Percentiles rank a stretch among this genome's conserved stretches.
Conservation (phyloP, 2,329 filamentous ascomycete species). For the Colletotrichum coccodes region DNA sequence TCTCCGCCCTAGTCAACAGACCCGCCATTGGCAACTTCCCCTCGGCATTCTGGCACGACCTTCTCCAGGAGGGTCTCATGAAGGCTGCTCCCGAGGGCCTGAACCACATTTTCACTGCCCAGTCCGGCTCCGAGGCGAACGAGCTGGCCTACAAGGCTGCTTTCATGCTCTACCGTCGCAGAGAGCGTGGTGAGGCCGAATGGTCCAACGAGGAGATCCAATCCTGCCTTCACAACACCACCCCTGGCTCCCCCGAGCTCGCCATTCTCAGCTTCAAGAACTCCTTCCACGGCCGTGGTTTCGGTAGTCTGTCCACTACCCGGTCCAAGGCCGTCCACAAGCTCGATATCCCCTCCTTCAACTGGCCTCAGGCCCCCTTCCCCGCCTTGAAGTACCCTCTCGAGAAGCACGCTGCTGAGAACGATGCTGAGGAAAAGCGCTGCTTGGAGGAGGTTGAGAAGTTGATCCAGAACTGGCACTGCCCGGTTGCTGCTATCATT, state of each 20-base stretch:
- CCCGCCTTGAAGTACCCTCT: conserved; percentile 82
- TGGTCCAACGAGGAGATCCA: conserved; percentile 77
- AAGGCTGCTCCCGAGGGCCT: conserved; percentile 79
- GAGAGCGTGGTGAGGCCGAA: conserved; percentile 76
- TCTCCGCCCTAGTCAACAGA: conserved; percentile 78
- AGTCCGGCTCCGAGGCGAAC: conserved; percentile 84
- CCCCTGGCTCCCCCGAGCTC: conserved; percentile 78
- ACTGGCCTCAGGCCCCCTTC: conserved; percentile 88
- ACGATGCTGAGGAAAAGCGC: conserved; percentile 75
- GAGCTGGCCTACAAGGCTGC: conserved; percentile 88
- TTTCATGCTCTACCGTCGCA: conserved; percentile 82
- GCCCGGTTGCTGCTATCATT: conserved; percentile 78
- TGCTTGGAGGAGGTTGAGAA: conserved; percentile 80
- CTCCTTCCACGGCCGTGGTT: conserved; percentile 84
- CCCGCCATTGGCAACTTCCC: conserved; percentile 86
- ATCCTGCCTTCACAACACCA: conserved; percentile 76
- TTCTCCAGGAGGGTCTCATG: conserved; percentile 77
- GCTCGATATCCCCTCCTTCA: conserved; percentile 87
- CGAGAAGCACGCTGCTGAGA: conserved; percentile 74
- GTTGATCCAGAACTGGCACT: conserved; percentile 73
- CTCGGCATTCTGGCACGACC: conserved; percentile 77
- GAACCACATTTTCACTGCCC: conserved; percentile 83
- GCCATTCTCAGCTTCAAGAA: conserved; percentile 83
- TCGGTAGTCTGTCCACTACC: conserved; percentile 81
- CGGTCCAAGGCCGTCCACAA: conserved; percentile 88